Conservation (phyloP, 2,329 filamentous ascomycete genomes). For the Trichoderma semiorbis region DNA sequence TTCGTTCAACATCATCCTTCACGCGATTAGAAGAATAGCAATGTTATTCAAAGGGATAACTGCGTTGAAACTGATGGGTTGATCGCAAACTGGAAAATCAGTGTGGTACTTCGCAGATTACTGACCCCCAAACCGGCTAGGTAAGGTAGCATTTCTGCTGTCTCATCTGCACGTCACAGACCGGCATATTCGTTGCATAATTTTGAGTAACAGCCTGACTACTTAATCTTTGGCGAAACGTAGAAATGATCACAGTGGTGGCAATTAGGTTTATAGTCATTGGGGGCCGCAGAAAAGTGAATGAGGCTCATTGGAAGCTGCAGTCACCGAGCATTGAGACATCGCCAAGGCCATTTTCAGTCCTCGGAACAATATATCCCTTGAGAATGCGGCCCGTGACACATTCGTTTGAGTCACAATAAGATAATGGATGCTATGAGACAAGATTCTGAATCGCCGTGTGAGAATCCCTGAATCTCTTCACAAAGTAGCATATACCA, state of each 20-base stretch:
- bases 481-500: background rate
- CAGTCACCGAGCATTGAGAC: background rate
- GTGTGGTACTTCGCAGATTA: no score
- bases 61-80: background rate
- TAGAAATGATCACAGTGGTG: background rate
- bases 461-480: background rate
- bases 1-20: background rate
- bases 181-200: background rate
- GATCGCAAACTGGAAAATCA: background rate
- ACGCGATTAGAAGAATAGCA: background rate
- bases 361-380: background rate
- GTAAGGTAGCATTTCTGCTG: background rate
- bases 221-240: background rate
- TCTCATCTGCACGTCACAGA: background rate
- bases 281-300: background rate
- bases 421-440: background rate
- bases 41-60: background rate
- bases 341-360: background rate
- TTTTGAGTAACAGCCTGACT: background rate
- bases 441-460: background rate
- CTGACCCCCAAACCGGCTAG: background rate
- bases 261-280: background rate
- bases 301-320: background rate
- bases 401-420: background rate
- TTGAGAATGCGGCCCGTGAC: no score